Conservation (phyloP, 495 filamentous ascomycete species). For the Haplographium delicatum region DNA sequence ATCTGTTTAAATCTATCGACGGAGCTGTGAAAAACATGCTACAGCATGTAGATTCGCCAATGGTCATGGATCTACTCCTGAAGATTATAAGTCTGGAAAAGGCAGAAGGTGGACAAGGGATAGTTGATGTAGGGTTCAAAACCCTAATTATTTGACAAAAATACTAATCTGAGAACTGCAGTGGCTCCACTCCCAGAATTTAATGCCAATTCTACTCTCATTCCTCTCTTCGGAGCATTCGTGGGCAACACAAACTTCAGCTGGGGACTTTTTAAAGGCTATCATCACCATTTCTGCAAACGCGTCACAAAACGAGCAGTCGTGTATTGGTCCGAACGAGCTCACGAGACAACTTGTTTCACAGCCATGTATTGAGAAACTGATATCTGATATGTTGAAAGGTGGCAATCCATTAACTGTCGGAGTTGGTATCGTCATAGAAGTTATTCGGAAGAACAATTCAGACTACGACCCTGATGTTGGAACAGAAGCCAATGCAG, state of each 20-base stretch:
- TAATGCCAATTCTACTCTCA: slow-evolving; percentile 84
- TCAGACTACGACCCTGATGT: slow-evolving; percentile 97
- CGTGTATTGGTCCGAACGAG: slow-evolving; percentile 96
- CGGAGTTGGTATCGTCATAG: slow-evolving; percentile 94
- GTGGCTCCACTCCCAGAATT: slow-evolving; percentile 88
- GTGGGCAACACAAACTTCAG: slow-evolving; percentile 88
- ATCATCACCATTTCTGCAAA: slow-evolving; percentile 99
- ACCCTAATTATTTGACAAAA: slow-evolving; percentile 23
- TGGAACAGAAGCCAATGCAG: slow-evolving; percentile 65
- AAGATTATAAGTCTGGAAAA: slow-evolving; percentile 98
- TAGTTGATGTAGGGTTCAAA: slow-evolving; percentile 73
- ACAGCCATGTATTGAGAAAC: slow-evolving; percentile 67
- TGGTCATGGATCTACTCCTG: slow-evolving; percentile 96
- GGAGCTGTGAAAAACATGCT: slow-evolving; percentile 79
- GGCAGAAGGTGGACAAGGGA: slow-evolving; percentile 82
- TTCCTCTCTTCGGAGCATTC: slow-evolving; percentile 79
- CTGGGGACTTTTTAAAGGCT: slow-evolving; percentile 96
- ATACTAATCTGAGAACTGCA: too few species aligned
- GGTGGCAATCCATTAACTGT: slow-evolving; percentile 95
- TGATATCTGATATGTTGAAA: slow-evolving; percentile 86
- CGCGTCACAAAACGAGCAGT: slow-evolving; percentile 94
- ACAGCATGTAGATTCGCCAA: slow-evolving; percentile 92
- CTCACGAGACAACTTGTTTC: slow-evolving; percentile 96
- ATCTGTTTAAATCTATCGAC: slow-evolving; percentile 76
- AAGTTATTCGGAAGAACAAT: slow-evolving; percentile 99